Percentiles rank a stretch among this genome's conserved stretches.
Conservation (phyloP, 2,329 filamentous ascomycete species). For the Calonectria honghensis region DNA sequence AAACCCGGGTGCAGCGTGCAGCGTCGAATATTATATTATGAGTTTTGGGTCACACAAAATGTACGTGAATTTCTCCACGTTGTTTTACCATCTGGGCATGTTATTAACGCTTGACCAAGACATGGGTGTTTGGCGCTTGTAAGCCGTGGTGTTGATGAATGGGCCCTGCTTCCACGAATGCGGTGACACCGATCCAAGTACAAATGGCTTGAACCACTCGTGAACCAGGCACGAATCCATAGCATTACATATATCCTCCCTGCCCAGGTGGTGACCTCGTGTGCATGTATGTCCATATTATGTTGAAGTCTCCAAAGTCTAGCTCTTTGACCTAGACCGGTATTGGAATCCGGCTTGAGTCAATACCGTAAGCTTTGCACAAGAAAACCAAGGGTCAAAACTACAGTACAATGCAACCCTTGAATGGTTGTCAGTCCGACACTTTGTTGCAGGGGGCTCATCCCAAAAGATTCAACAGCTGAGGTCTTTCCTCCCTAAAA, state of each 20-base stretch:
- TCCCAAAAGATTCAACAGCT: too few species aligned
- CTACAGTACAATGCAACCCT: background rate
- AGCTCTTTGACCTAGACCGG: background rate
- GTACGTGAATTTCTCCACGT: slow-evolving; percentile 56
- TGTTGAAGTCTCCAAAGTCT: background rate
- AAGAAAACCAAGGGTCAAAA: background rate
- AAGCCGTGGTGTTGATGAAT: slow-evolving; percentile 21
- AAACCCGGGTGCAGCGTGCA: slow-evolving; percentile 42
- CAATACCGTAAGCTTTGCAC: background rate
- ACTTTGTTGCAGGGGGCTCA: too few species aligned
- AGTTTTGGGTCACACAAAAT: slow-evolving; percentile 55
- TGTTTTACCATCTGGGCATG: slow-evolving; percentile 48
- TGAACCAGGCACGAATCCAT: slow-evolving; percentile 17
- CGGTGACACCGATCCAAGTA: background rate
- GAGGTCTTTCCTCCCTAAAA: too few species aligned
- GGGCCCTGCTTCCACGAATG: slow-evolving; percentile 5
- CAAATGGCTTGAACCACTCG: background rate
- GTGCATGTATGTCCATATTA: background rate
- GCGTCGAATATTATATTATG: slow-evolving; percentile 47
- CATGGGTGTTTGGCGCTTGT: slow-evolving; percentile 25
- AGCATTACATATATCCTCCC: background rate
- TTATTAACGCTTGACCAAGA: slow-evolving; percentile 54
- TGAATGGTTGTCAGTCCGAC: too few species aligned
- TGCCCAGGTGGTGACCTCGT: background rate
- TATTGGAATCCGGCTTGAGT: background rate